A percentile compares a stretch with the other conserved stretches of the same genome.
Evolutionary conservation across 2,329 filamentous ascomycete genomes (phyloP).

Genomic region (Septoria linicola): DNA sequence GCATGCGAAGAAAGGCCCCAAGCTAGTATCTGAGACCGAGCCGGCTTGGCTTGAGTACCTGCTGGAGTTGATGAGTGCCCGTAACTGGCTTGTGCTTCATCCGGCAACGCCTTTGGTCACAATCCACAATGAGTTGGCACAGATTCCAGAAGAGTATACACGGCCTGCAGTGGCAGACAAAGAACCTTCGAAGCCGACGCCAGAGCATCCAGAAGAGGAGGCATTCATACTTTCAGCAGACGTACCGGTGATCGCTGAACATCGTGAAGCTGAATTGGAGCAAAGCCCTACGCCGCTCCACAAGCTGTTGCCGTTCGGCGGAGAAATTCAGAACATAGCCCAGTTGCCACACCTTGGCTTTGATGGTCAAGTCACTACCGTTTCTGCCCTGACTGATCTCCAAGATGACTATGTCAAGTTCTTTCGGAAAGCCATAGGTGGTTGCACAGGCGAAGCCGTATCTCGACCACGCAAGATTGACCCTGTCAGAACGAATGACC

Average conservation of each 20-base stretch:
- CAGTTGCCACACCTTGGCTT: constrained; percentile 62
- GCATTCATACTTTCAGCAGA: constrained; percentile 40
- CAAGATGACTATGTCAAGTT: constrained; percentile 55
- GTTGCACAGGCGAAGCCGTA: constrained; percentile 52
- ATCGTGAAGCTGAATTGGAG: constrained; percentile 51
- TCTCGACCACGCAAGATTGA: constrained; percentile 36
- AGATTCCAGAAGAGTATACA: constrained; percentile 66
- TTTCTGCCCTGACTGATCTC: constrained; percentile 43
- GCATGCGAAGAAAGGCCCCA: constrained; percentile 40
- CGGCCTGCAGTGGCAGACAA: constrained; percentile 7
- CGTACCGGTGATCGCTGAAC: constrained; percentile 23
- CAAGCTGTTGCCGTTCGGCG: constrained; percentile 49
- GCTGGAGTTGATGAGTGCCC: constrained; percentile 70
- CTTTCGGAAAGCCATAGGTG: constrained; percentile 67
- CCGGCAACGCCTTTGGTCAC: constrained; percentile 67
- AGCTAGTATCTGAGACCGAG: constrained; percentile 64
- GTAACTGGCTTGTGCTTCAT: constrained; percentile 78
- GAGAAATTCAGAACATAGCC: constrained; percentile 49
- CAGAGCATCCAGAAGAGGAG: constrained; percentile 28
- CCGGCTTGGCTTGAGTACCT: constrained; percentile 78
- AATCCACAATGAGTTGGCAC: constrained; percentile 73
- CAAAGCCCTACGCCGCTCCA: constrained; percentile 42
- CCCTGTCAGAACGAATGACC: constrained; percentile 51
- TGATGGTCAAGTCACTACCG: constrained; percentile 55
- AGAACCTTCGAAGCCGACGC: constrained; percentile 5